phyloP scores from a whole-genome alignment of 768 basidiomycete species.

The Chalciporus pseudorubinellus region DNA sequence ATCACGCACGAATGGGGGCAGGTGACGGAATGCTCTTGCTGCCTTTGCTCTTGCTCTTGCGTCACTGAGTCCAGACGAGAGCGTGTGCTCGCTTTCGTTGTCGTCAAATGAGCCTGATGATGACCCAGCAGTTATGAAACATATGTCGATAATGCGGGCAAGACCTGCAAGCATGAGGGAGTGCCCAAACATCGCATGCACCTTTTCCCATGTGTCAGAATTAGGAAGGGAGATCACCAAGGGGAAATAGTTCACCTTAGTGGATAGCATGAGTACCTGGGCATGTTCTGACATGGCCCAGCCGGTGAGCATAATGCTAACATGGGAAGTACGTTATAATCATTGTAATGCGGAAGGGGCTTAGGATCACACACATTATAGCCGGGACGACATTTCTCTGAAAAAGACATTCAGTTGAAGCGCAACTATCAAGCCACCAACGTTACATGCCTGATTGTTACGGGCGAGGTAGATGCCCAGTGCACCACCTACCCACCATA shows the following conservation, averaged over 20 bases:
- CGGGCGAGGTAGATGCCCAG: constrained; percentile 81
- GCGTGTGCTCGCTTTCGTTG: constrained; percentile 67
- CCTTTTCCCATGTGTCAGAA: constrained; percentile 38
- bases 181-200: constrained; percentile 82
- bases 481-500: constrained; percentile 88
- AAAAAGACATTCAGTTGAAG: neutral
- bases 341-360: neutral
- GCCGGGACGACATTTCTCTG: constrained; percentile 80
- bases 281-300: constrained; percentile 93
- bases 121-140: constrained; percentile 55
- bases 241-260: constrained; percentile 48
- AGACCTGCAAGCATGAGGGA: constrained; percentile 83
- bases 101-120: constrained; percentile 38
- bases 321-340: neutral
- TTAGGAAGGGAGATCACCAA: neutral
- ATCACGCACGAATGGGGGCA: constrained; percentile 81
- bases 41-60: constrained; percentile 34
- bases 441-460: constrained; percentile 60
- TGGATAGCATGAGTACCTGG: constrained; percentile 81
- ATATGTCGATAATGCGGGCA: constrained; percentile 79
- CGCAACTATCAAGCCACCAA: neutral
- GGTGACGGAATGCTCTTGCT: constrained; percentile 70
- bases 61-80: constrained; percentile 40
- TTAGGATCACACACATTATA: constrained; percentile 57
- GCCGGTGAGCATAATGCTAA: constrained; percentile 83